Conservation (phyloP, 768 basidiomycete species). For the Kwoniella newhampshirensis region DNA sequence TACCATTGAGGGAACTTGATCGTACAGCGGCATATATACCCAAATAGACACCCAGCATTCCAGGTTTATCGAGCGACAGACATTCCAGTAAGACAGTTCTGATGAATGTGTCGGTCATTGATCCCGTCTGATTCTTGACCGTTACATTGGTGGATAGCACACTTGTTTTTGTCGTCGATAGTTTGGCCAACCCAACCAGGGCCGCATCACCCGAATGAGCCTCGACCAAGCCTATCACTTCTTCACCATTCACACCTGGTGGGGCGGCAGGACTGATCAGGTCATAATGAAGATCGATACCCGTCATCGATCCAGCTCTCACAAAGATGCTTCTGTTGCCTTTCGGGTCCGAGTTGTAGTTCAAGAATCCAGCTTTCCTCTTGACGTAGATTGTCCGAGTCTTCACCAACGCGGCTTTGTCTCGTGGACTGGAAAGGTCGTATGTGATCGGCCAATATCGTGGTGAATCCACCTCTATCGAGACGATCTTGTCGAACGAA, state of each 20-base stretch:
- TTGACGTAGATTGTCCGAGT: constrained; percentile 89
- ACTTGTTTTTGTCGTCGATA: constrained; percentile 64
- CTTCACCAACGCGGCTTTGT: constrained; percentile 68
- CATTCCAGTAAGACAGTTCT: constrained; percentile 63
- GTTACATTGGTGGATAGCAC: not conserved
- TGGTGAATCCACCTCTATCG: constrained; percentile 86
- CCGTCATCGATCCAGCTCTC: constrained; percentile 77
- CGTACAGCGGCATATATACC: constrained; percentile 68
- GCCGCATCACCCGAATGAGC: constrained; percentile 79
- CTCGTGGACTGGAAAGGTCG: constrained; percentile 65
- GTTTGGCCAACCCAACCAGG: constrained; percentile 72
- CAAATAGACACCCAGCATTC: constrained; percentile 71
- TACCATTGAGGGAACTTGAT: not conserved
- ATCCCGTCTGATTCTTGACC: not conserved
- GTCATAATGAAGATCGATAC: constrained; percentile 76
- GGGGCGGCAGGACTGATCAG: constrained; percentile 72
- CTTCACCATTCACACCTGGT: constrained; percentile 67
- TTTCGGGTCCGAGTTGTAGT: constrained; percentile 89
- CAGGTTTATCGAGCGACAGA: constrained; percentile 85
- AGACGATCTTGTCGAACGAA: constrained; percentile 74
- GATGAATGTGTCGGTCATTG: constrained; percentile 29
- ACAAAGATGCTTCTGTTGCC: constrained; percentile 90
- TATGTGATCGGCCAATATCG: constrained; percentile 93
- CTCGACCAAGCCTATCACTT: constrained; percentile 79
- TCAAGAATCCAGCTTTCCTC: constrained; percentile 84